phyloP scores from a whole-genome alignment of 2,329 filamentous ascomycete species.

The Xylariales sp. region DNA sequence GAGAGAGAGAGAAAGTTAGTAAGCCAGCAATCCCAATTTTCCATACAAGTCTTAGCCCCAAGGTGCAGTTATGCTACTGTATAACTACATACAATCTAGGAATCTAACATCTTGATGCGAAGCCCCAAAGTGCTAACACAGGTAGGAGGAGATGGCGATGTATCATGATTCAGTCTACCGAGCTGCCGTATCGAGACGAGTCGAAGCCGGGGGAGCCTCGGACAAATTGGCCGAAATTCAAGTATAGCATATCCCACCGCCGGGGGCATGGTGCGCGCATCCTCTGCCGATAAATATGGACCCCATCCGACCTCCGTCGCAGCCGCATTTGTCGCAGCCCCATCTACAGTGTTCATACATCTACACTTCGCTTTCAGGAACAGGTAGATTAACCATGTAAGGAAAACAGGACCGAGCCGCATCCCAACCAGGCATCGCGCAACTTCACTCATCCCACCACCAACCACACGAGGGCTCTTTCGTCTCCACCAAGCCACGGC shows the following conservation, averaged over 20 bases:
- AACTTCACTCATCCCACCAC: neutral
- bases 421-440: neutral
- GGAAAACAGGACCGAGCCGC: neutral
- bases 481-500: neutral
- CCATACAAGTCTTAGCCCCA: neutral
- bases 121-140: neutral
- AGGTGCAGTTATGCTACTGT: neutral
- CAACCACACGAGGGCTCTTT: too few species aligned
- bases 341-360: neutral
- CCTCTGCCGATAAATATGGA: slow-evolving; percentile 17
- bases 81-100: neutral
- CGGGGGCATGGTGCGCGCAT: neutral
- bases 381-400: neutral
- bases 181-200: neutral
- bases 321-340: neutral
- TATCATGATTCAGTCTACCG: neutral
- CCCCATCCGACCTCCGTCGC: neutral
- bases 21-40: neutral
- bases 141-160: neutral
- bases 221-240: slow-evolving; percentile 2
- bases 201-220: neutral
- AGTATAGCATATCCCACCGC: slow-evolving; percentile 3
- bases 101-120: neutral
- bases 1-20: neutral
- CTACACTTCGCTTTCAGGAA: slow-evolving; percentile 3